These are phyloP conservation scores for Daldinia grandis DNA, from an alignment of 495 filamentous ascomycete genomes.

Conservation along the genomic window DNA sequence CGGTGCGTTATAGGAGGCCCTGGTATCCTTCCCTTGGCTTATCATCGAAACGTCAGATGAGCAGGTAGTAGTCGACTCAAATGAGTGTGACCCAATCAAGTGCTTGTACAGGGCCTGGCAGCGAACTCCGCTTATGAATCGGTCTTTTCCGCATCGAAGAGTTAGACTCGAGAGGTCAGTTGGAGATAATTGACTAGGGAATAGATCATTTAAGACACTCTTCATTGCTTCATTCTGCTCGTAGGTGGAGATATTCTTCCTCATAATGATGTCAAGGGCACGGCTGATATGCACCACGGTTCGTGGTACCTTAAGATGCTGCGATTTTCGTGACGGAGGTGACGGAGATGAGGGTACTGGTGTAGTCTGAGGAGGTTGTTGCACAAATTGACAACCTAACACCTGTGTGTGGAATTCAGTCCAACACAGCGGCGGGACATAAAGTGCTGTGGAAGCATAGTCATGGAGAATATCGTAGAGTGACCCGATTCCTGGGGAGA, in stretches of 20 bases:
- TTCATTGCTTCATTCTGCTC: slow-evolving; percentile 47
- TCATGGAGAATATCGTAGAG: slow-evolving; percentile 59
- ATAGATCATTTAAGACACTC: slow-evolving; percentile 47
- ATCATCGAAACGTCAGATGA: slow-evolving; percentile 28
- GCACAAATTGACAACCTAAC: slow-evolving; percentile 51
- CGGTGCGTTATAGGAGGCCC: slow-evolving; percentile 31
- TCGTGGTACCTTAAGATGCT: slow-evolving; percentile 4
- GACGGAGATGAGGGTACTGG: slow-evolving; percentile 39
- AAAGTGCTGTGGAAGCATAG: slow-evolving; percentile 51
- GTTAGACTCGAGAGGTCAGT: slow-evolving; percentile 42
- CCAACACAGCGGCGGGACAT: slow-evolving; percentile 55
- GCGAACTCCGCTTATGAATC: slow-evolving; percentile 45
- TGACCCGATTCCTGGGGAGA: slow-evolving; percentile 51
- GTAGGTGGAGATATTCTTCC: slow-evolving; percentile 9
- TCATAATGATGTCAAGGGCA: slow-evolving; percentile 47
- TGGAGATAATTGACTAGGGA: slow-evolving; percentile 43
- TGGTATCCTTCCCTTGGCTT: not conserved
- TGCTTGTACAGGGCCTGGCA: slow-evolving; percentile 51
- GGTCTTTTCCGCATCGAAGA: slow-evolving; percentile 49
- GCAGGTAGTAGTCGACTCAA: slow-evolving; percentile 49
- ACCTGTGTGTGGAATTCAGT: slow-evolving; percentile 54
- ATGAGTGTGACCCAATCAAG: slow-evolving; percentile 38
- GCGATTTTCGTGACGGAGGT: not conserved
- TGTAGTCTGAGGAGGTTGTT: slow-evolving; percentile 43
- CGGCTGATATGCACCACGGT: slow-evolving; percentile 43